Evolutionary conservation across 495 filamentous ascomycete species (phyloP).

Genomic region (Tuber microsphaerosporum): DNA sequence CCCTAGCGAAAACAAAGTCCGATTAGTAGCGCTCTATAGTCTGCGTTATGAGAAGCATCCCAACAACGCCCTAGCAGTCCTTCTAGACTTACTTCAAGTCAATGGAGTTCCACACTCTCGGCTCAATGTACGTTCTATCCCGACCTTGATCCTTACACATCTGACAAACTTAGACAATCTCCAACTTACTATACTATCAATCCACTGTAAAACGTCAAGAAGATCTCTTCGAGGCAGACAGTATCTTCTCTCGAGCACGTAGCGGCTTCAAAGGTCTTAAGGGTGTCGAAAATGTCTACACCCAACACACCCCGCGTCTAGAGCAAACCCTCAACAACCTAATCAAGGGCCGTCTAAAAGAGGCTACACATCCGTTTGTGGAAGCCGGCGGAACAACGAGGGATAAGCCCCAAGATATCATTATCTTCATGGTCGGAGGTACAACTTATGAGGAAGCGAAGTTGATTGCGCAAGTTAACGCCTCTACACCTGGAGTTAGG

Average conservation of each 20-base stretch:
- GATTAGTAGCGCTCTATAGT: constrained; percentile 83
- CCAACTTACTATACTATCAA: constrained; percentile 31
- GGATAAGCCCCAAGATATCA: constrained; percentile 93
- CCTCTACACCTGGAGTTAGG: constrained; percentile 75
- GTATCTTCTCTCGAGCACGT: constrained; percentile 82
- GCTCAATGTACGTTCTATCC: constrained; percentile 47
- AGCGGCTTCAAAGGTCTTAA: constrained; percentile 90
- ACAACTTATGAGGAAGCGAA: constrained; percentile 95
- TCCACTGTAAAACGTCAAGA: constrained; percentile 37
- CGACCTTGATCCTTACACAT: constrained; percentile 44
- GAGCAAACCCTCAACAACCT: constrained; percentile 83
- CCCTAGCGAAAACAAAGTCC: constrained; percentile 69
- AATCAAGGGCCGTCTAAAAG: constrained; percentile 78
- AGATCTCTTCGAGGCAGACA: constrained; percentile 84
- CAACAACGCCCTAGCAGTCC: constrained; percentile 66
- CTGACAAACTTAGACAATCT: constrained; percentile 21
- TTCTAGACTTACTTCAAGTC: constrained; percentile 77
- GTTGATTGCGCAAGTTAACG: constrained; percentile 85
- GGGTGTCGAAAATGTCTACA: constrained; percentile 97
- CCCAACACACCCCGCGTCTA: constrained; percentile 84
- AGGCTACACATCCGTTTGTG: constrained; percentile 82
- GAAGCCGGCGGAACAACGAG: constrained; percentile 74
- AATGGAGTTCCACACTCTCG: constrained; percentile 26
- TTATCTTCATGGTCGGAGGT: constrained; percentile 89
- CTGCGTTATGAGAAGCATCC: constrained; percentile 83